Base-by-base conservation (phyloP, 345 rosid genomes). In the Reutealis trisperma region DNA sequence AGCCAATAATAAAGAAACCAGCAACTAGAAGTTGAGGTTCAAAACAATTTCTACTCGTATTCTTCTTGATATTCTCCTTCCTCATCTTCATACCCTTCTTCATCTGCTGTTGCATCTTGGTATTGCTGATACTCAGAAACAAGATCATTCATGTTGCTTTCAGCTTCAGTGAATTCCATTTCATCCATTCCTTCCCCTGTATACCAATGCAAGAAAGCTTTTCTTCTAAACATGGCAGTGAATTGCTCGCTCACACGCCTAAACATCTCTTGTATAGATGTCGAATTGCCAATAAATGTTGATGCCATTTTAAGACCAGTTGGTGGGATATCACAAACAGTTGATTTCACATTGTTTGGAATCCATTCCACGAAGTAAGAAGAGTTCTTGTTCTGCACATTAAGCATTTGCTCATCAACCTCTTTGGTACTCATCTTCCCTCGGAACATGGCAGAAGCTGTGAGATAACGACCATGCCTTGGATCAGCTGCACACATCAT, bases 301-400 rank as follows among this genome's bases (percentile, higher is more conserved):
- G 82, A 75, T 4, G 82, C 82, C 82, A 79, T 79, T 13, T 69
- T 70, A 12, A 79, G 78, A 61, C 82, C 82, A 1, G 78, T 79
- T 2, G 82, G 82, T 5, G 82, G 75, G 15, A 79, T 79, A 57
- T 79, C 82, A 44, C 82, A 79, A 12, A 79, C 82, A 27, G 82
- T 79, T 62, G 82, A 79, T 51, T 79, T 79, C 47, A 79, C 82
- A 55, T 79, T 79, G 71, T 79, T 69, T 2, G 82, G 82, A 19
- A 79, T 79, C 82, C 82, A 79, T 75, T 79, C 82, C 45, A 79
- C 82, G 42, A 79, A 79, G 78, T 79, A 79, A 1, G 82, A 79
- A 27, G 82, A 79, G 63, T 75, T 79, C 75, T 79, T 79, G 75
- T 79, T 79, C 61, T 79, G 82, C 71, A 79, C 82, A 54, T 79